phyloP scores from a whole-genome alignment of 2,329 filamentous ascomycete species.

The Epichloe coenophiala region DNA sequence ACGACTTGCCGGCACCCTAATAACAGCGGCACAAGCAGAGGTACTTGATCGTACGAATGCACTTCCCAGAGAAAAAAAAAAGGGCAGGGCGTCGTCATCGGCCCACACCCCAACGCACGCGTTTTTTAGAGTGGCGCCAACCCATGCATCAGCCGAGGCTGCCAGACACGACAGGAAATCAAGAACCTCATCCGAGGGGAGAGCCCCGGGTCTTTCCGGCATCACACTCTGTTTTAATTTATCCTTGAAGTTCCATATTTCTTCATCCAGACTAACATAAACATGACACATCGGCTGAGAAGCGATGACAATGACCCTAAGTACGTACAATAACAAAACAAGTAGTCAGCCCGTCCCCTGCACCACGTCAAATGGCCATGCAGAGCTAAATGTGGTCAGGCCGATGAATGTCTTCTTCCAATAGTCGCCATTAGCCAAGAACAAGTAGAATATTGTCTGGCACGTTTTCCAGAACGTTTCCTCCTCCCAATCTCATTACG shows the following conservation, averaged over 20 bases:
- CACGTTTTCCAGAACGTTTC: neutral
- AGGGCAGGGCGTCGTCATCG: neutral
- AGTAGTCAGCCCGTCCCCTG: neutral
- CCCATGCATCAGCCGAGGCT: neutral
- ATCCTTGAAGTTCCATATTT: neutral
- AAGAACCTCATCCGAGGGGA: neutral
- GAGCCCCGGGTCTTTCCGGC: too few species aligned
- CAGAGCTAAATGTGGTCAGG: neutral
- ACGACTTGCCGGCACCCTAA: neutral
- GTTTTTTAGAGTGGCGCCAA: neutral
- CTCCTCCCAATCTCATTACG: neutral
- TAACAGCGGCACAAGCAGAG: neutral
- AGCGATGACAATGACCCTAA: slow-evolving; percentile 5
- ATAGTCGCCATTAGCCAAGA: neutral
- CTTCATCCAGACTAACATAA: neutral
- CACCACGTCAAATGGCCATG: neutral
- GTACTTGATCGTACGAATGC: neutral
- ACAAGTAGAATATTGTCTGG: neutral
- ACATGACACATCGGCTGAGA: slow-evolving; percentile 6
- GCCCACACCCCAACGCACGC: neutral
- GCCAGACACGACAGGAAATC: neutral
- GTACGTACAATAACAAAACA: slow-evolving; percentile 2
- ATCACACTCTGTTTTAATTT: neutral
- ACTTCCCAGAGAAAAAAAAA: neutral
- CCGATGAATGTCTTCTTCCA: neutral